Base-by-base conservation (phyloP, 331 rosid genomes). In the Arachis monticola region DNA sequence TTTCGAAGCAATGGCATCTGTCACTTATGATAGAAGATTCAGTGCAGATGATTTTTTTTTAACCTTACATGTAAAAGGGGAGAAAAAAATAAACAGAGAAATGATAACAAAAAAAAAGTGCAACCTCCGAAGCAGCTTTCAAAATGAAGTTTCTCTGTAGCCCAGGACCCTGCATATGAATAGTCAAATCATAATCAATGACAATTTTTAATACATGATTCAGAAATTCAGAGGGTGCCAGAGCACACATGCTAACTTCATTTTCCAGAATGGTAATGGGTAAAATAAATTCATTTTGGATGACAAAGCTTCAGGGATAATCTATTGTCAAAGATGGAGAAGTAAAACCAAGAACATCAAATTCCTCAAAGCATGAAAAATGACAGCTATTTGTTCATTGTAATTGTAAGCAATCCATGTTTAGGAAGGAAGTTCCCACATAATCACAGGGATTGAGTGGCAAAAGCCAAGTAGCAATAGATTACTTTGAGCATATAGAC, bases 1-100 rank as follows among this genome's bases (percentile, higher is more conserved):
- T 69, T 85, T 75, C 97, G 87, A 65, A 92, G 96, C 85, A 88
- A 40, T 55, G 92, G 92, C 82, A 90, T 6, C 92, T 92, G 86
- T 60, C 56, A 70, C 42, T 72, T 66, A 73, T 67, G 67, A 80
- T 40, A 69, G 56, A 77, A 79, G 60, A 70, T 61, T 47, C 73
- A 70, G 67, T n/a, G 38, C 10, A 35, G 44, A 41, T 30, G 0
- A n/a, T 47, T 67, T 77, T 46, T 57, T 45, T 57, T 45, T 35
- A 63, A 60, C 70, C 72, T 76, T 69, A 60, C 42, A 73, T 41
- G 59, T 22, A 38, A 60, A 50, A 63, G 4, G 38, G 60, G 50
- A 64, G 50, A 6, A 27, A 50, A 32, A 32, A 32, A 32, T 32
- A 57, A 66, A 62, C 44, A 60, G 1, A 35, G 40, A 35, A 31